A percentile compares a stretch with the other conserved stretches of the same genome.
phyloP scores from a whole-genome alignment of 345 rosid genomes.

The Salix brachista region DNA sequence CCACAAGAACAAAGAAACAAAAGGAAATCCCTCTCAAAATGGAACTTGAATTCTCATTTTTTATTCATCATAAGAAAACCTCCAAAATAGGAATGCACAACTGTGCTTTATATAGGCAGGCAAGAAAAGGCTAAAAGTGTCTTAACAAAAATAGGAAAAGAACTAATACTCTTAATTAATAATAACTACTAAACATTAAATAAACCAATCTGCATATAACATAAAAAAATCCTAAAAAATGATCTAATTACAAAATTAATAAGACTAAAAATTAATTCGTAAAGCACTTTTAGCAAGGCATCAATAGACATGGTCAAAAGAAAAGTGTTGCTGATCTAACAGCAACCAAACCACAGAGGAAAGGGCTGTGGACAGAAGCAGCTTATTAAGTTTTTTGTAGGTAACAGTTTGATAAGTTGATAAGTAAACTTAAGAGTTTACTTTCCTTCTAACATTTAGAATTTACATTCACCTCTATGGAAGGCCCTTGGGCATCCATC shows the following conservation, averaged over 20 bases:
- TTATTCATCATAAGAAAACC: not conserved
- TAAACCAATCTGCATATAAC: not conserved
- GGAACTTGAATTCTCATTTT: not conserved
- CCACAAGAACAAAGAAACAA: not conserved
- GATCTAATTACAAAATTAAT: not conserved
- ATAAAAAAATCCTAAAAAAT: not conserved
- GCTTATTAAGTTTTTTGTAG: not conserved
- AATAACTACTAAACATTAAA: not conserved
- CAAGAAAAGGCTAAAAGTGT: not conserved
- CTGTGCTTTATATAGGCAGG: not conserved
- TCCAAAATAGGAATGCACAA: not conserved
- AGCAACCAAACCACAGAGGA: not conserved
- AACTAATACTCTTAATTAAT: not conserved
- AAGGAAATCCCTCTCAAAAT: not conserved
- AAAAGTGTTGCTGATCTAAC: not conserved
- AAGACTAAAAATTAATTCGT: not conserved
- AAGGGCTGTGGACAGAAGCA: not conserved
- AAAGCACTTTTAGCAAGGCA: not conserved
- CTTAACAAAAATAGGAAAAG: not conserved
- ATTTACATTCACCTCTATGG: constrained; percentile 63
- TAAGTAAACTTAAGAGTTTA: not conserved
- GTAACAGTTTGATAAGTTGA: not conserved
- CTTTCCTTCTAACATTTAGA: not conserved
- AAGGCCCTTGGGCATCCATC: constrained; percentile 99
- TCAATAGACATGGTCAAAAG: not conserved